These are phyloP conservation scores for Coriaria nepalensis DNA, from an alignment of 306 rosid genomes.

Conservation along the genomic window DNA sequence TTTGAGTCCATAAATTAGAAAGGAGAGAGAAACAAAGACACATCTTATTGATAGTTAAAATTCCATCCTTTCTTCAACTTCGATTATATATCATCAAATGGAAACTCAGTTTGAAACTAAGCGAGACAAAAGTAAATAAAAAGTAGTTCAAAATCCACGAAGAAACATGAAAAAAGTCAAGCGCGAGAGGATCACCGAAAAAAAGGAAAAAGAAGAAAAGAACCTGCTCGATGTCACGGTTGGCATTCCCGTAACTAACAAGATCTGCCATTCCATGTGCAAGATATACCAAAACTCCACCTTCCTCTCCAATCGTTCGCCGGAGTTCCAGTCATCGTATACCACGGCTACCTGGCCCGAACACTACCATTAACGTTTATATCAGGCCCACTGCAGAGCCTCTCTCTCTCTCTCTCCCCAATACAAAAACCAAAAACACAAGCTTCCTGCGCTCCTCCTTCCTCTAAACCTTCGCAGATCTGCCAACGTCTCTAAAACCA, in stretches of 20 bases:
- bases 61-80: no score
- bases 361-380: constrained; percentile 54
- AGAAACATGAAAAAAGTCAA: background rate
- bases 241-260: constrained; percentile 85
- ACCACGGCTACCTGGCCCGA: constrained; percentile 39
- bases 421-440: constrained; percentile 7
- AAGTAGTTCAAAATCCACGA: background rate
- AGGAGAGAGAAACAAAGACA: no score
- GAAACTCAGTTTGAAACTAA: background rate
- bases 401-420: constrained; percentile 8
- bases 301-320: constrained; percentile 75
- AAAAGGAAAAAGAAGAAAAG: constrained; percentile 8
- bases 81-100: no score
- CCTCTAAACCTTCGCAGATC: constrained; percentile 32
- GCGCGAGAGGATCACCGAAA: background rate
- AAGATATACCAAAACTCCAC: constrained; percentile 58
- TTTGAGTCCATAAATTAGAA: no score
- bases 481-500: constrained; percentile 13
- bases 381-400: constrained; percentile 15
- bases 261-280: constrained; percentile 99
- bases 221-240: constrained; percentile 79
- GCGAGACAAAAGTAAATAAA: background rate
- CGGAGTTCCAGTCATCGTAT: constrained; percentile 89
- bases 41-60: no score
- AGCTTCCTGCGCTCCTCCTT: constrained; percentile 14